phyloP scores from a whole-genome alignment of 139 green algal species.

The Coelastrella sp. region DNA sequence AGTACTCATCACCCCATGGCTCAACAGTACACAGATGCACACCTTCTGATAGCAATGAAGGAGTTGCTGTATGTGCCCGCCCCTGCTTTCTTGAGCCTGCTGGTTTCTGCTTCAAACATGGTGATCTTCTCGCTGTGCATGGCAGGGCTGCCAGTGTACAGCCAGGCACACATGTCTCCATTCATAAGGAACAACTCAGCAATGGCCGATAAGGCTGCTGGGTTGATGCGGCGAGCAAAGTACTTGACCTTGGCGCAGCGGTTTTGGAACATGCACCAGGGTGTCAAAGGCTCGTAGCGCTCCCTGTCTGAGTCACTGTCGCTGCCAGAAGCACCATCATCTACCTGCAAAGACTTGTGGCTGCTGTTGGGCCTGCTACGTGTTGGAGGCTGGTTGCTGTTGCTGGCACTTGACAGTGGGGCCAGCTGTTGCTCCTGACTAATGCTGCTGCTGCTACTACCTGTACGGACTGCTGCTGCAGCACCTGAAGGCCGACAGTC shows the following conservation, averaged over 20 bases:
- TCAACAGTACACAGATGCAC: background rate
- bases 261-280: conserved; percentile 71
- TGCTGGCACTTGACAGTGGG: background rate
- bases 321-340: conserved; percentile 26
- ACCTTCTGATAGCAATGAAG: conserved; percentile 53
- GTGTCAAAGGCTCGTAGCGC: conserved; percentile 62
- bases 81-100: conserved; percentile 59
- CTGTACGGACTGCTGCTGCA: background rate
- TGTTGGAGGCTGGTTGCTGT: background rate
- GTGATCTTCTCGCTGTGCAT: conserved; percentile 91
- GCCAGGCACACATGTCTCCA: conserved; percentile 93
- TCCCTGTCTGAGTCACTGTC: conserved; percentile 40
- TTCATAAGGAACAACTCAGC: conserved; percentile 89
- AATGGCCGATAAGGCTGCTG: conserved; percentile 68
- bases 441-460: background rate
- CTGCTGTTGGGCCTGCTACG: background rate
- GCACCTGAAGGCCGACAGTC: background rate
- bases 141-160: conserved; percentile 92
- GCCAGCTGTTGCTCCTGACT: conserved; percentile 1
- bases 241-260: conserved; percentile 46
- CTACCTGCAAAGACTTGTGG: background rate
- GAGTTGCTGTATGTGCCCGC: conserved; percentile 64
- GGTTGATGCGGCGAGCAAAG: conserved; percentile 67
- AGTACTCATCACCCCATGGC: too few relatives aligned
- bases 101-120: conserved; percentile 78